These are phyloP conservation scores for Peterozyma xylosa DNA, from an alignment of 805 yeast species.

Conservation along the genomic window DNA sequence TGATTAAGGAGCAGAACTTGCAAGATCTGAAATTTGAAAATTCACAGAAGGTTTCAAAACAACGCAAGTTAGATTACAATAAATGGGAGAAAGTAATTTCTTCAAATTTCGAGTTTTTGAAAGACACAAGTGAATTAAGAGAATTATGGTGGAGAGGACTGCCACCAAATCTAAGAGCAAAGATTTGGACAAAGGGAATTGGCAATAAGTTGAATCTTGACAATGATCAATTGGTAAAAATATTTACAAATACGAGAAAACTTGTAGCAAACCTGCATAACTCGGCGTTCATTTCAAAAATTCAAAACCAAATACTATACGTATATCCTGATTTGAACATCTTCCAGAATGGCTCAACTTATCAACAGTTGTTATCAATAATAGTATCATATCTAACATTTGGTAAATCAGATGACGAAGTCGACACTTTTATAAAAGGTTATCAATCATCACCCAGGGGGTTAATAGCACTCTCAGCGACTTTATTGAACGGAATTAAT, in stretches of 20 bases:
- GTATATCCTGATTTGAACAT: slow-evolving; percentile 5
- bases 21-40: slow-evolving; percentile 22
- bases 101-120: slow-evolving; percentile 24
- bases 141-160: slow-evolving; percentile 60
- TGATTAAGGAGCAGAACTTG: slow-evolving; percentile 28
- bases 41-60: slow-evolving; percentile 20
- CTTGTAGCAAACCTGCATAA: not conserved
- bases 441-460: not conserved
- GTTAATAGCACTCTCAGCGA: slow-evolving; percentile 1
- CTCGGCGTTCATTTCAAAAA: not conserved
- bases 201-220: slow-evolving; percentile 22
- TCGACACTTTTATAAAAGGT: too few relatives aligned
- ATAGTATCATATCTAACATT: slow-evolving; percentile 1
- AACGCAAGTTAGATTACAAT: slow-evolving; percentile 16
- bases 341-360: not conserved
- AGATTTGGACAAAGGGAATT: slow-evolving; percentile 44
- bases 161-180: slow-evolving; percentile 34
- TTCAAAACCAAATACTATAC: not conserved
- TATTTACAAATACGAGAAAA: not conserved
- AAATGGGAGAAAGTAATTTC: slow-evolving; percentile 34
- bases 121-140: slow-evolving; percentile 30
- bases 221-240: not conserved
- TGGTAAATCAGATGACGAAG: not conserved
- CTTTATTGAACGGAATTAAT: slow-evolving; percentile 2
- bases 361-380: not conserved